Conservation (phyloP, 164 flowering plant species). For the Vitis rotundifolia region DNA sequence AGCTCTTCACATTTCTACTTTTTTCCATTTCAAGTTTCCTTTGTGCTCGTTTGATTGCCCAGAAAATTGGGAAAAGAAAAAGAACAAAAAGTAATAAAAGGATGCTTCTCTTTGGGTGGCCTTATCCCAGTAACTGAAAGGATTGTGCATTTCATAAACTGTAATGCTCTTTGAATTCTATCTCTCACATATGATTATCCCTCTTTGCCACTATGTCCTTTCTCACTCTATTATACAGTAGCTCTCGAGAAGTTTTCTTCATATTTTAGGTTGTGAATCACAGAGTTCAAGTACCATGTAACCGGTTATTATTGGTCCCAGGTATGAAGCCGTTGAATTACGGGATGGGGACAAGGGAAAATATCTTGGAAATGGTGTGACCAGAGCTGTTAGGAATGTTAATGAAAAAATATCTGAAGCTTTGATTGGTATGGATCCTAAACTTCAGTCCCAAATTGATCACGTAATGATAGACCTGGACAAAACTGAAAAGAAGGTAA, state of each 20-base stretch:
- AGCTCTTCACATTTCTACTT: constrained; percentile 3
- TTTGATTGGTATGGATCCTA: constrained; percentile 92
- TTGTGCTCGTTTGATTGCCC: background rate
- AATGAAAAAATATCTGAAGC: constrained; percentile 90
- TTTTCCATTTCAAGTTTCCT: background rate
- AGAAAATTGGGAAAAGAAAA: background rate
- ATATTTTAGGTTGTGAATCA: no score
- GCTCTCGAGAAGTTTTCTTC: no score
- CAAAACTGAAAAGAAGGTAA: constrained; percentile 93
- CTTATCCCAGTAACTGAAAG: no score
- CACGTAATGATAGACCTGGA: constrained; percentile 94
- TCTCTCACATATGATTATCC: no score
- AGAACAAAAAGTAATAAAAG: no score
- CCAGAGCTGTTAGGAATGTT: constrained; percentile 76
- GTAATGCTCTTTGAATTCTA: no score
- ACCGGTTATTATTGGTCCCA: constrained; percentile 16
- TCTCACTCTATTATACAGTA: no score
- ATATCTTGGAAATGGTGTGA: constrained; percentile 88
- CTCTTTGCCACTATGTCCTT: no score
- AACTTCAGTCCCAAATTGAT: constrained; percentile 87
- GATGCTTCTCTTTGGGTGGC: no score
- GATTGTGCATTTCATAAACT: no score
- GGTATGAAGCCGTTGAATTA: constrained; percentile 89
- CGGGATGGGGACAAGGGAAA: constrained; percentile 90
- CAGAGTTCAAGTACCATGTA: no score